Conservation (phyloP, 192 early-diverging fungal species). For the Irineochytrium annulatum region DNA sequence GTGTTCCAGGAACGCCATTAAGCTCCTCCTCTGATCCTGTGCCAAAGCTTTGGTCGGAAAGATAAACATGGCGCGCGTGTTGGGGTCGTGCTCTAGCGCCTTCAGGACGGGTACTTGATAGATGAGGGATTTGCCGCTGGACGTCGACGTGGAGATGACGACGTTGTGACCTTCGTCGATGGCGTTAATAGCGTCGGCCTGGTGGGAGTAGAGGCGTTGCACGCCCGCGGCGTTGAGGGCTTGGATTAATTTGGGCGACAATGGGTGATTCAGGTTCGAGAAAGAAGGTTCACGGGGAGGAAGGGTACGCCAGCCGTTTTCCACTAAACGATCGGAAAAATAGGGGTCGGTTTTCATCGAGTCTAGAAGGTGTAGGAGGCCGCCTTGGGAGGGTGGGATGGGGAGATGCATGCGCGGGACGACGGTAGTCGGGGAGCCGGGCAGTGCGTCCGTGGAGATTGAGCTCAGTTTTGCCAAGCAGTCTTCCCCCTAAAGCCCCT, state of each 20-base stretch:
- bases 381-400: too few relatives aligned
- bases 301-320: too few relatives aligned
- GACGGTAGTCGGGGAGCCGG: too few relatives aligned
- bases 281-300: too few relatives aligned
- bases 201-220: conserved; percentile 63
- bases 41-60: conserved; percentile 78
- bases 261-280: conserved; percentile 14
- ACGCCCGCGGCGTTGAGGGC: conserved; percentile 29
- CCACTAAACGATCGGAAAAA: too few relatives aligned
- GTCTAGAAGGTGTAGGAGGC: too few relatives aligned
- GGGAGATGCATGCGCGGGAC: too few relatives aligned
- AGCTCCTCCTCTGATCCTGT: conserved; percentile 66
- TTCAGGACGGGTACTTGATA: conserved; percentile 70
- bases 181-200: conserved; percentile 58
- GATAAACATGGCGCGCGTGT: conserved; percentile 50
- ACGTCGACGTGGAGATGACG: conserved; percentile 62
- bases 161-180: conserved; percentile 47
- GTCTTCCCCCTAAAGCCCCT: too few relatives aligned
- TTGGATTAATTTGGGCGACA: conserved; percentile 25
- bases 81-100: conserved; percentile 37
- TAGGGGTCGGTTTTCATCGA: too few relatives aligned
- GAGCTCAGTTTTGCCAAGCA: too few relatives aligned
- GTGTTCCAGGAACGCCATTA: conserved; percentile 32
- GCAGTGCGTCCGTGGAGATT: too few relatives aligned
- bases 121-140: conserved; percentile 74